Percentiles rank a stretch among this genome's conserved stretches.
These are phyloP conservation scores for Tranzscheliella williamsii DNA, from an alignment of 1,284 basidiomycete species.

Conservation along the genomic window DNA sequence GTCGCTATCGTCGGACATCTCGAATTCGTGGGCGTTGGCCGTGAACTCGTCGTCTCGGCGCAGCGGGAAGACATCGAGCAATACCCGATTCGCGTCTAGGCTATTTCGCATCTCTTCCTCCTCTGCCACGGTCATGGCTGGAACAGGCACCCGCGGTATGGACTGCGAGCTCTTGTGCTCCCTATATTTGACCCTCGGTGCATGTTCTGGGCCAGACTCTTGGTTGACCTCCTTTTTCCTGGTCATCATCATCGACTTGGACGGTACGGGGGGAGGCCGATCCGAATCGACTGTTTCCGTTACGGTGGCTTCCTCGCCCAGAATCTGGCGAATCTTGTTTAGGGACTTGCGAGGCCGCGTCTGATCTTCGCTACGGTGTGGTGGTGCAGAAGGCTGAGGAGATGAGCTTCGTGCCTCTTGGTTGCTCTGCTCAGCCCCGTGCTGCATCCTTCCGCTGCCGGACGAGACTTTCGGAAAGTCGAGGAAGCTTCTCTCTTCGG, in stretches of 20 bases:
- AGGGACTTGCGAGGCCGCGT: conserved; percentile 10
- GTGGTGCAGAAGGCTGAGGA: background rate
- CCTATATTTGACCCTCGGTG: no score
- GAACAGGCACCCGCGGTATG: background rate
- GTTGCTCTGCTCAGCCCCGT: no score
- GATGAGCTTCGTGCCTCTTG: background rate
- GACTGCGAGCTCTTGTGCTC: background rate
- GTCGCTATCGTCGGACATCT: conserved; percentile 21
- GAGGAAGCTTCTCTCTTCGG: conserved; percentile 6
- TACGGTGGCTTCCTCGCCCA: conserved; percentile 5
- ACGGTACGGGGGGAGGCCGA: no score
- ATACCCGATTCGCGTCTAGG: background rate
- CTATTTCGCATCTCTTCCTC: background rate
- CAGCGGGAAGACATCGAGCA: conserved; percentile 18
- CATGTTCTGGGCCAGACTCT: no score
- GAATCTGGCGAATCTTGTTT: conserved; percentile 26
- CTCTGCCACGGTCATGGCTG: background rate
- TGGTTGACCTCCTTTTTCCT: no score
- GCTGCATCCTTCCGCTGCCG: background rate
- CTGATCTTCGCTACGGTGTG: background rate
- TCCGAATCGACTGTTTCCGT: background rate
- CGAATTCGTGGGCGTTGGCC: conserved; percentile 18
- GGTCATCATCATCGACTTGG: no score
- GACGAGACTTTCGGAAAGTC: background rate
- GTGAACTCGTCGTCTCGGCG: conserved; percentile 31